Percentiles rank a stretch among this genome's conserved stretches.
These are phyloP conservation scores for Acanthamoeba polyphaga DNA, from an alignment of 208 protist species.

Conservation along the genomic window DNA sequence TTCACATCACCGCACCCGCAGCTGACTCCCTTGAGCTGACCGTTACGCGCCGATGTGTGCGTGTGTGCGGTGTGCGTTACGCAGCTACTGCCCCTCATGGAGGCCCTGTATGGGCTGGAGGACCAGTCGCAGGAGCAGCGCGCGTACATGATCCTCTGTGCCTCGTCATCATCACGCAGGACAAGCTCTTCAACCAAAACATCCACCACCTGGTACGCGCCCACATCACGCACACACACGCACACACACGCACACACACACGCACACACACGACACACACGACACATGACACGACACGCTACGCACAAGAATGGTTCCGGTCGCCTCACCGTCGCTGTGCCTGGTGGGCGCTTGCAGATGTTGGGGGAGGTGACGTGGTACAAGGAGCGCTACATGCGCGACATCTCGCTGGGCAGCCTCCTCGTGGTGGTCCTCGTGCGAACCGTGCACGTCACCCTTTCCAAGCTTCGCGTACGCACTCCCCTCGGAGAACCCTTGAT, in stretches of 20 bases:
- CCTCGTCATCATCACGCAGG: conserved; percentile 59
- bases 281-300: no score
- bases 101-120: conserved; percentile 21
- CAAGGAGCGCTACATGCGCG: conserved; percentile 25
- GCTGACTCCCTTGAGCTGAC: no score
- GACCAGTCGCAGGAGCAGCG: conserved; percentile 31
- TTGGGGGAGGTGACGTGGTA: conserved; percentile 21
- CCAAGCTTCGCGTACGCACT: neutral
- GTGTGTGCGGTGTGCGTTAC: neutral
- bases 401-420: conserved; percentile 59
- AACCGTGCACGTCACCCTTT: neutral
- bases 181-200: conserved; percentile 62
- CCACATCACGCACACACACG: neutral
- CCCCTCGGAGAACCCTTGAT: neutral
- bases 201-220: conserved; percentile 27
- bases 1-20: no score
- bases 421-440: conserved; percentile 58
- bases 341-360: neutral
- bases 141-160: conserved; percentile 48
- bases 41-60: no score
- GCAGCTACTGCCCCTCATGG: conserved; percentile 9
- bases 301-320: no score
- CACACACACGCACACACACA: no score
- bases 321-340: neutral
- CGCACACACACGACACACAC: no score